Evolutionary conservation across 805 yeast genomes (phyloP), one percentile per base, ranked within the genome.

Genomic region (Candida ascalaphidarum): DNA sequence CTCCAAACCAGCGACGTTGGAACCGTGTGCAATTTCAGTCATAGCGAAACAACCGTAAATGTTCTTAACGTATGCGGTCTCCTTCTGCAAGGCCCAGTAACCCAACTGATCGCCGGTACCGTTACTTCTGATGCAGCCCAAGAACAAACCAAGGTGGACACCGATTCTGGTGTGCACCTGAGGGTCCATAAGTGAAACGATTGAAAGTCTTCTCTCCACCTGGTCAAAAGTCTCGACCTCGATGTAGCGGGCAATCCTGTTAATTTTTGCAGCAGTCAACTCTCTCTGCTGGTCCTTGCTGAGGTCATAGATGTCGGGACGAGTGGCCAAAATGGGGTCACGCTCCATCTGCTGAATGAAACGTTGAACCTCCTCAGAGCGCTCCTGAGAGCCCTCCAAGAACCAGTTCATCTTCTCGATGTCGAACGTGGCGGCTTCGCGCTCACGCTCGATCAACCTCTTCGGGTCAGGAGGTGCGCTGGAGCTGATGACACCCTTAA

Each of bases 381-480:
- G 32, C 25, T 45, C 48, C 29, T 34, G 26, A 17, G 44, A 34
- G 5, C 41, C 40, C 32, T 49, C 55, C 33, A 49, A 42, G 33
- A 48, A 49, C 33, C 39, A 26, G 35, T 48, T 46, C 55, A 49
- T 49, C 14, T 28, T 21, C 11, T 33, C 34, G 5, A 48, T 43
- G 34, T 44, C 36, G 29, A 48, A 44, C 20, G 26, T 32, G 26
- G 37, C 39, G 12, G 23, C 29, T 16, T 31, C 39, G 18, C 55
- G 33, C 29, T 49, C 55, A 21, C 29, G 33, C 16, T 31, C 33
- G 34, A 49, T 42, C 20, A 36, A 33, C 11, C 32, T 34, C 23
- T 29, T 37, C 7, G 55, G 55, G 31, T 46, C 35, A 14, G 55
- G 55, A 11, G 40, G 43, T 4, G 39, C 37, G 9, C 36, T 33